Conservation (phyloP, 805 yeast species). For the Dipodascus geniculatus region DNA sequence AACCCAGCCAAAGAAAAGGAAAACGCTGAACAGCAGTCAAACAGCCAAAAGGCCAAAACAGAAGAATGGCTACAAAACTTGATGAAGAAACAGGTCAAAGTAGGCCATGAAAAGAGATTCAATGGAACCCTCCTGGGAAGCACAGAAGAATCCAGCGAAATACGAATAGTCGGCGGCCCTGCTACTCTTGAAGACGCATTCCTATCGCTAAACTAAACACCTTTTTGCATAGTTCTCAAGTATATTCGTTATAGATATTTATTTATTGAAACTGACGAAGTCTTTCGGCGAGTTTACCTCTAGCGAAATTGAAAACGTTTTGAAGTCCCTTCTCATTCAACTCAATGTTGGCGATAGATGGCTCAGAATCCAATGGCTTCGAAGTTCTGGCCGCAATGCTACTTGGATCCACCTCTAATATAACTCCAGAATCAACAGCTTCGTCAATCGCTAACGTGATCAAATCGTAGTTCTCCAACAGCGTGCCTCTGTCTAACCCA, state of each 20-base stretch:
- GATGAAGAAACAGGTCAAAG: constrained; percentile 22
- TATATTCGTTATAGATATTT: background rate
- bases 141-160: constrained; percentile 4
- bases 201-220: background rate
- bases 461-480: constrained; percentile 76
- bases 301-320: constrained; percentile 73
- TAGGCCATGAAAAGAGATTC: constrained; percentile 25
- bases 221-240: background rate
- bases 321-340: constrained; percentile 39
- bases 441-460: constrained; percentile 83
- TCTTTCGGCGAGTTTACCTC: constrained; percentile 50
- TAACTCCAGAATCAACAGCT: constrained; percentile 84
- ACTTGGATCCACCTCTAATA: constrained; percentile 80
- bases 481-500: constrained; percentile 61
- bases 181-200: constrained; percentile 5
- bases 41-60: constrained; percentile 1
- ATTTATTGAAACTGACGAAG: constrained; percentile 26
- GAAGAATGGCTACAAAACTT: constrained; percentile 24
- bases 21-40: background rate
- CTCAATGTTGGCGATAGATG: constrained; percentile 29
- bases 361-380: constrained; percentile 67
- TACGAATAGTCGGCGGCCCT: constrained; percentile 13
- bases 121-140: constrained; percentile 21
- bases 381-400: constrained; percentile 86
- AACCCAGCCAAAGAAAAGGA: constrained; percentile 1